Evolutionary conservation across 345 rosid genomes (phyloP), one percentile per base, ranked within the genome.

Genomic region (Abelmoschus esculentus): DNA sequence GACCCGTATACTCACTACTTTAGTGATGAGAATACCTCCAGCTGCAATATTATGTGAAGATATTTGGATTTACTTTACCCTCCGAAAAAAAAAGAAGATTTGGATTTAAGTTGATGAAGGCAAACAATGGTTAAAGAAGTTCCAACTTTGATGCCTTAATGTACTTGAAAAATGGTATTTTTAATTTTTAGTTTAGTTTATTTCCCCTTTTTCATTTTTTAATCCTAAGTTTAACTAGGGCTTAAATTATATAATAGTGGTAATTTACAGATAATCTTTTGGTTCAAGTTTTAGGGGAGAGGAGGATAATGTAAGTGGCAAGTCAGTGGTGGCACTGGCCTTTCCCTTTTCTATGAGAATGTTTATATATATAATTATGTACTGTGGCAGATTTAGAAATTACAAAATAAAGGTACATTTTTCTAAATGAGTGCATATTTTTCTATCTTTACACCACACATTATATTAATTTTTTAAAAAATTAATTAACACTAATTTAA

Each of bases 1-100:
- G 80, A 80, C 54, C 83, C 81, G 36, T 80, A 87, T 66, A 70
- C 90, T 67, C 74, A 81, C 79, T 77, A 74, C 84, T 93, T 93
- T 84, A 90, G 84, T 46, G 97, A 93, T 66, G 98, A 93, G 83
- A 85, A 93, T 80, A 82, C 98, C 46, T 87, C 93, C 38, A 90
- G 91, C 80, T 93, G 98, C 89, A 87, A 61, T 77, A 85, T 93
- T 40, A 90, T 93, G 97, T 93, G 93, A 91, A 52, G 67, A 49
- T 49, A 64, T 52, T 19, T 44, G 31, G 60, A 42, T 61, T 53
- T 38, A 38, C n/a, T 15, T 50, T 50, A 15, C n/a, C 53, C 17
- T n/a, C 52, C n/a, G 26, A 4, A 15, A 15, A 50, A 52, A 50
- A n/a, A 52, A 52, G 14, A 17, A 14, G 40, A 36, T 36, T 36